These are phyloP conservation scores for Yarrowia osloensis DNA, from an alignment of 805 yeast genomes.

Conservation along the genomic window DNA sequence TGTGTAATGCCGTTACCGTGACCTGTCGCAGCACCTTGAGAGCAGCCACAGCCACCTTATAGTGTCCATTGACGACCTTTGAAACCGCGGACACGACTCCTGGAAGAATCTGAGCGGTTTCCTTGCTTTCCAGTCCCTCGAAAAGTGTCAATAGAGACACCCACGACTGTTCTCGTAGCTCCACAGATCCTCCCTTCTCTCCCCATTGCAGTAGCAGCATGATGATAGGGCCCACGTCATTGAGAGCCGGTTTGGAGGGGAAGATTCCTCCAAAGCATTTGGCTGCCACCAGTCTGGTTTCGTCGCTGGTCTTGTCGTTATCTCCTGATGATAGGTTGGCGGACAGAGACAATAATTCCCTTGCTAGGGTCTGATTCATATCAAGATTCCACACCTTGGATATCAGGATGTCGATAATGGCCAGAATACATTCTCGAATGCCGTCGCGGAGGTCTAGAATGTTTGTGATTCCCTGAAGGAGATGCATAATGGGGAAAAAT, in stretches of 20 bases:
- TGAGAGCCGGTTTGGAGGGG: conserved; percentile 15
- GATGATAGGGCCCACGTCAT: conserved; percentile 15
- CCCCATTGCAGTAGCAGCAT: conserved; percentile 9
- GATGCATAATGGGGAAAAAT: conserved; percentile 30
- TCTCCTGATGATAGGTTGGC: conserved; percentile 14
- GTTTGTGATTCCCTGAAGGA: conserved; percentile 32
- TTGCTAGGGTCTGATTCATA: conserved; percentile 12
- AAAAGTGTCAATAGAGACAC: background rate
- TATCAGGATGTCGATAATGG: background rate
- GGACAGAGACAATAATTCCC: background rate
- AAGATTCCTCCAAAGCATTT: background rate
- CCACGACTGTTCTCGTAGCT: conserved; percentile 8
- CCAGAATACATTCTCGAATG: conserved; percentile 1
- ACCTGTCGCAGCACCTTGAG: conserved; percentile 34
- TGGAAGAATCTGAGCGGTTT: conserved; percentile 40
- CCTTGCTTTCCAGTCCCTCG: conserved; percentile 33
- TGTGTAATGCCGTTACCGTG: conserved; percentile 34
- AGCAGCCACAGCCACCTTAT: conserved; percentile 33
- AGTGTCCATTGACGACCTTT: conserved; percentile 38
- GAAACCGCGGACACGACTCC: conserved; percentile 41
- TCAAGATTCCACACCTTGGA: background rate
- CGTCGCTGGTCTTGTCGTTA: background rate
- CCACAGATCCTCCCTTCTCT: conserved; percentile 1
- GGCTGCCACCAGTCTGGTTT: conserved; percentile 7
- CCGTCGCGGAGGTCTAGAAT: conserved; percentile 14